Conservation (phyloP, 2,329 filamentous ascomycete genomes). For the Metarhizium guizhouense region DNA sequence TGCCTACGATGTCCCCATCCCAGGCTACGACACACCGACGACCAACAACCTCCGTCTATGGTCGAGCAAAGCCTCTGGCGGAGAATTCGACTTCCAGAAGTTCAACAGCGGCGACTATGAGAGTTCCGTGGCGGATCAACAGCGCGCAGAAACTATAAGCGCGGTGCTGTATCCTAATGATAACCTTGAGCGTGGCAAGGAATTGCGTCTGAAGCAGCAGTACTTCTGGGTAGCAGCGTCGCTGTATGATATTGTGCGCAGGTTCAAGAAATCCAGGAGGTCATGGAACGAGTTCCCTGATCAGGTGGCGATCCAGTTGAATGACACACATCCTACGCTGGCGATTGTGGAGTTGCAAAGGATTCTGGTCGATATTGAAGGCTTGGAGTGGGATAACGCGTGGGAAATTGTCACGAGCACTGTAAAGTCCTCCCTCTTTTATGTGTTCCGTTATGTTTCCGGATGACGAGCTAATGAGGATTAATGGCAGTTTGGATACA, state of each 20-base stretch:
- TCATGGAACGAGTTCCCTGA: constrained; percentile 88
- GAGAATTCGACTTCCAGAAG: constrained; percentile 98
- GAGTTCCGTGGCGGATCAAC: constrained; percentile 94
- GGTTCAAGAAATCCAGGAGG: constrained; percentile 95
- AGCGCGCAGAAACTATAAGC: constrained; percentile 97
- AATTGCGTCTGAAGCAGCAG: constrained; percentile 95
- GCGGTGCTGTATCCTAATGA: constrained; percentile 97
- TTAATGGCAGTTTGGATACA: constrained; percentile 71
- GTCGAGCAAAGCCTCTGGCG: constrained; percentile 94
- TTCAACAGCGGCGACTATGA: constrained; percentile 99
- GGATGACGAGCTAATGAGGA: not conserved
- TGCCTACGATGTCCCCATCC: constrained; percentile 87
- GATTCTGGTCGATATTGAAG: constrained; percentile 82
- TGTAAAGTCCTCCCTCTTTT: constrained; percentile 30
- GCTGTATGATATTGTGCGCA: constrained; percentile 87
- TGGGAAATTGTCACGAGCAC: constrained; percentile 72
- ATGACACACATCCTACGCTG: constrained; percentile 94
- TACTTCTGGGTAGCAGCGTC: constrained; percentile 99
- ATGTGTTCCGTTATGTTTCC: not conserved
- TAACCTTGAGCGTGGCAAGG: constrained; percentile 92
- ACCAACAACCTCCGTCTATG: constrained; percentile 96
- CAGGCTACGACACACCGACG: constrained; percentile 79
- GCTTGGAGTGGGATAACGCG: constrained; percentile 85
- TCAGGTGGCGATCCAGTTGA: constrained; percentile 93
- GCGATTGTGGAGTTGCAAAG: constrained; percentile 94